Evolutionary conservation across 805 yeast species (phyloP).

Genomic region (Hanseniaspora guilliermondii): DNA sequence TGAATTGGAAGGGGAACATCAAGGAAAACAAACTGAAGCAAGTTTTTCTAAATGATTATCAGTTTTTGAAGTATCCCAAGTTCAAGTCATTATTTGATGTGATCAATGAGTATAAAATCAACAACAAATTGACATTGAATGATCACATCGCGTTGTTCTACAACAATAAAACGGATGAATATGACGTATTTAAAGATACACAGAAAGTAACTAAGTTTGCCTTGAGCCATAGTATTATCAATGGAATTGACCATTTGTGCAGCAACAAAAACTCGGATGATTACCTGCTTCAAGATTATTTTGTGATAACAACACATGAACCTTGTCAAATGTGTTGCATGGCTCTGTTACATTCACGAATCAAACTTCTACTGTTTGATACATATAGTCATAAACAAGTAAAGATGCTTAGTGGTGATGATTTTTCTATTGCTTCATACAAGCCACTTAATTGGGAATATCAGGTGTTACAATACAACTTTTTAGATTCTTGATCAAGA

Average conservation of each 20-base stretch:
- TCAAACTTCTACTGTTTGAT: conserved; percentile 54
- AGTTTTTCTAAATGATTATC: conserved; percentile 23
- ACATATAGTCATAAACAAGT: conserved; percentile 27
- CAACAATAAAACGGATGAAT: conserved; percentile 36
- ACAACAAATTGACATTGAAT: conserved; percentile 18
- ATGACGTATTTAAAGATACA: conserved; percentile 32
- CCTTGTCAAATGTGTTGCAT: conserved; percentile 95
- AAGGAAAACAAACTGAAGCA: conserved; percentile 55
- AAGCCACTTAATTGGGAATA: conserved; percentile 75
- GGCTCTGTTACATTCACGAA: conserved; percentile 89
- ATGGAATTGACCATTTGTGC: conserved; percentile 56
- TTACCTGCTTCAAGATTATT: conserved; percentile 64
- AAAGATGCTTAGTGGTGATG: conserved; percentile 48
- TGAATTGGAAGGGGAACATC: conserved; percentile 90
- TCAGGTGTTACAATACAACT: conserved; percentile 52
- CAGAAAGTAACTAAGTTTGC: conserved; percentile 35
- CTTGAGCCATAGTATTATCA: conserved; percentile 63
- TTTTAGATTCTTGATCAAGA: too few species aligned
- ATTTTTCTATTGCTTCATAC: conserved; percentile 64
- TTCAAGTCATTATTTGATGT: conserved; percentile 28
- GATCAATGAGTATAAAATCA: conserved; percentile 22
- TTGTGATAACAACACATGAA: conserved; percentile 83
- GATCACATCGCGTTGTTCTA: conserved; percentile 56
- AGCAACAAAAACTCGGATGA: conserved; percentile 15
- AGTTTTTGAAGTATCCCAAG: conserved; percentile 32